Conservation (phyloP, 2,329 filamentous ascomycete species). For the Diplodia seriata region DNA sequence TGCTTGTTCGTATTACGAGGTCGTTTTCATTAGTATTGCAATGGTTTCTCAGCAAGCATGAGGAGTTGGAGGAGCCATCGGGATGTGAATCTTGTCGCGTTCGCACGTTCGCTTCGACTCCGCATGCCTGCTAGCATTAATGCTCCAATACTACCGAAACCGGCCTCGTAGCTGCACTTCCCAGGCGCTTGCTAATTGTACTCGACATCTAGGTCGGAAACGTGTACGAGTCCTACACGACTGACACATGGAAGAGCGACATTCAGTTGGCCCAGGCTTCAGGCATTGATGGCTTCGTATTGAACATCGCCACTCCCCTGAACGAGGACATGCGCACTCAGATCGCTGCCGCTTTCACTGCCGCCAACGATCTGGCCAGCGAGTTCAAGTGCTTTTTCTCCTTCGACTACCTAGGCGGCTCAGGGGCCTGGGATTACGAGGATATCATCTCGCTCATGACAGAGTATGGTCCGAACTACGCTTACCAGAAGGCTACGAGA, state of each 20-base stretch:
- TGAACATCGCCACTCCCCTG: slow-evolving; percentile 42
- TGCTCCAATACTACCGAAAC: no score
- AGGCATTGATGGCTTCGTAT: slow-evolving; percentile 52
- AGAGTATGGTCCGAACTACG: slow-evolving; percentile 50
- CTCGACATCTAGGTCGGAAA: slow-evolving; percentile 40
- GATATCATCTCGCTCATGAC: slow-evolving; percentile 30
- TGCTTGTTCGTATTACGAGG: background rate
- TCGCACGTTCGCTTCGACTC: no score
- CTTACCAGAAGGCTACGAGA: slow-evolving; percentile 53
- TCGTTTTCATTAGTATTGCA: no score
- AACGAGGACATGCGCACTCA: slow-evolving; percentile 23
- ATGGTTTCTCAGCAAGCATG: no score
- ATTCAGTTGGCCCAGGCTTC: slow-evolving; percentile 47
- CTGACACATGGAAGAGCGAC: slow-evolving; percentile 43
- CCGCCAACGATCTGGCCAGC: slow-evolving; percentile 37
- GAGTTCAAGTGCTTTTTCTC: slow-evolving; percentile 53
- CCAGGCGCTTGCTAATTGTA: background rate
- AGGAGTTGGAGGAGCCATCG: no score
- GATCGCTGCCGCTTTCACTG: slow-evolving; percentile 41
- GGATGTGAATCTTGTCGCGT: no score
- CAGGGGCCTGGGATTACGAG: slow-evolving; percentile 25
- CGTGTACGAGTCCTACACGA: slow-evolving; percentile 33
- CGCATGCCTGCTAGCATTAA: no score
- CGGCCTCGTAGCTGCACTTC: background rate
- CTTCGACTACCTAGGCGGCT: slow-evolving; percentile 47